phyloP scores from a whole-genome alignment of 495 filamentous ascomycete genomes.

The Penicillium roqueforti region DNA sequence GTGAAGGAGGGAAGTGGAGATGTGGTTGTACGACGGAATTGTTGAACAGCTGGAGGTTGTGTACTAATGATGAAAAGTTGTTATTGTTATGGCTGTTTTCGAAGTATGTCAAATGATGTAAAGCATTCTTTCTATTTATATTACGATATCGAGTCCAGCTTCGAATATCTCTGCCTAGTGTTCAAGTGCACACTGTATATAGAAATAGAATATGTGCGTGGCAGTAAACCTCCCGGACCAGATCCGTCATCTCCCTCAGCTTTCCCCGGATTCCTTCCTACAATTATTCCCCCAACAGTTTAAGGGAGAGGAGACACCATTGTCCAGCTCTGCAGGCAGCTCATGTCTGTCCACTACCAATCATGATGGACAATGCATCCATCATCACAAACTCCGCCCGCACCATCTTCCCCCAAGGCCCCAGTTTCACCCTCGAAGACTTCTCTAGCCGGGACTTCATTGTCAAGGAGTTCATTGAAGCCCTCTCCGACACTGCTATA shows the following conservation, averaged over 20 bases:
- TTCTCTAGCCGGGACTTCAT: conserved; percentile 90
- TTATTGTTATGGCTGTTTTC: no score
- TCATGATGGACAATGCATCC: conserved; percentile 43
- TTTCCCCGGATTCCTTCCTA: conserved; percentile 24
- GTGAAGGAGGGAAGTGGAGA: conserved; percentile 1
- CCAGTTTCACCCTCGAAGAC: conserved; percentile 78
- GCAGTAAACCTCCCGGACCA: not conserved
- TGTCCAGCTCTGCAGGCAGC: conserved; percentile 6
- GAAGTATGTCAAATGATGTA: not conserved
- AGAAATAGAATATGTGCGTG: not conserved
- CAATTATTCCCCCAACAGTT: not conserved
- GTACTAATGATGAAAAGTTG: no score
- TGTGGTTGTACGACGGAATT: not conserved
- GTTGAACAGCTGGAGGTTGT: no score
- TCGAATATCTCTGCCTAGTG: not conserved
- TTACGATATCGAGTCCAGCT: not conserved
- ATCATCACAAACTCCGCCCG: conserved; percentile 41
- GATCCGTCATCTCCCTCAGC: conserved; percentile 10
- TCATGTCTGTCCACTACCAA: conserved; percentile 19
- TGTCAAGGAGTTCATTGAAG: conserved; percentile 94
- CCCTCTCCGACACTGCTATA: conserved; percentile 79
- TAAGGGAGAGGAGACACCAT: not conserved
- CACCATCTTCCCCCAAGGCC: conserved; percentile 71
- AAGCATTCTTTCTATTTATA: not conserved
- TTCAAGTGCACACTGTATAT: no score